These are phyloP conservation scores for Suhomyces panamericanus DNA, from an alignment of 1,139 yeast genomes.

Conservation along the genomic window DNA sequence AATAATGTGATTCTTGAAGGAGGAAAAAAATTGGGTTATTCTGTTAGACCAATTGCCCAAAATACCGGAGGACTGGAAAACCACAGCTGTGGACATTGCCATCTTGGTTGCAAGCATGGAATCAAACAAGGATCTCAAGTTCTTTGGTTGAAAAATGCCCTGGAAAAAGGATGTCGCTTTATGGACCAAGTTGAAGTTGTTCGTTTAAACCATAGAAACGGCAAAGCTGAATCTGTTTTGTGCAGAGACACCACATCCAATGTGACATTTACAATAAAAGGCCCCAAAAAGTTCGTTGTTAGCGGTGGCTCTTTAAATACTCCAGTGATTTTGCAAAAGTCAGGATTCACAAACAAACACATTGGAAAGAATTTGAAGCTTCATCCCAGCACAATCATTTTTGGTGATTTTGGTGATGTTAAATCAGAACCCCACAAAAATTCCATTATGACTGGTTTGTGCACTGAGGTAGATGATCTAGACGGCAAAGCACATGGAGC, in stretches of 20 bases:
- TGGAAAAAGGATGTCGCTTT: slow-evolving; percentile 48
- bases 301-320: slow-evolving; percentile 55
- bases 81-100: slow-evolving; percentile 55
- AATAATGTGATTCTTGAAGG: slow-evolving; percentile 50
- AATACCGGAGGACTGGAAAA: slow-evolving; percentile 49
- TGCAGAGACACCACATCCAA: slow-evolving; percentile 36
- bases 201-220: slow-evolving; percentile 39
- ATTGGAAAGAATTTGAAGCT: slow-evolving; percentile 56
- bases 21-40: slow-evolving; percentile 48
- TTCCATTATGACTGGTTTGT: slow-evolving; percentile 54
- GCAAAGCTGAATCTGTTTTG: slow-evolving; percentile 47
- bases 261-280: slow-evolving; percentile 36
- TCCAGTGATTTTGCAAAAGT: slow-evolving; percentile 50
- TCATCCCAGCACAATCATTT: slow-evolving; percentile 49
- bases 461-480: slow-evolving; percentile 49
- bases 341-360: slow-evolving; percentile 54
- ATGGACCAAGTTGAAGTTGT: slow-evolving; percentile 50
- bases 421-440: slow-evolving; percentile 39
- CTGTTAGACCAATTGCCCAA: slow-evolving; percentile 44
- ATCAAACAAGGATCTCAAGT: slow-evolving; percentile 54
- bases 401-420: slow-evolving; percentile 46
- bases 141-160: slow-evolving; percentile 56
- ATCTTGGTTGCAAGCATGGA: slow-evolving; percentile 57
- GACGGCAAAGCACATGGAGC: slow-evolving; percentile 63
- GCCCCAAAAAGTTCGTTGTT: slow-evolving; percentile 50